Percentiles rank a stretch among this genome's conserved stretches.
These are phyloP conservation scores for Nelumbo lutea DNA, from an alignment of 164 flowering plant species.

Conservation along the genomic window DNA sequence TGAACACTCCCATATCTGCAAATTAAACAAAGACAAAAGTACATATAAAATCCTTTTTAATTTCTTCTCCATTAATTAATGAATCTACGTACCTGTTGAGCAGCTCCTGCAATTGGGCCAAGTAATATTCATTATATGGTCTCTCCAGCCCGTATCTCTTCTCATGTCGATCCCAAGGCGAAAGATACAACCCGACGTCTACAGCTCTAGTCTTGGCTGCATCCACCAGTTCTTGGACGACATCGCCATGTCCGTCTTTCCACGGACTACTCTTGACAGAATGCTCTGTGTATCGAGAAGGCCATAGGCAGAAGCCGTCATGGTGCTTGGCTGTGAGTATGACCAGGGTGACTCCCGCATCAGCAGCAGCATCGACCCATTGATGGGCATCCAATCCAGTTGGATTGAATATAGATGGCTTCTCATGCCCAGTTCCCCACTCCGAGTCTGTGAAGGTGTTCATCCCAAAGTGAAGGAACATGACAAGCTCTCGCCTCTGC, in stretches of 20 bases:
- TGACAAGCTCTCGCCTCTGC: conserved; percentile 80
- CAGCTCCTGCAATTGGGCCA: conserved; percentile 87
- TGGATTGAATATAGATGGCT: conserved; percentile 66
- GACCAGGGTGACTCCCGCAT: conserved; percentile 55
- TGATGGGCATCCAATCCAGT: conserved; percentile 53
- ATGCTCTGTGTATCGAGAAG: conserved; percentile 74
- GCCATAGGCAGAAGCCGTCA: conserved; percentile 96
- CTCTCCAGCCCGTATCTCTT: conserved; percentile 53
- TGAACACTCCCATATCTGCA: conserved; percentile 68
- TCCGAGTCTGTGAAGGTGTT: conserved; percentile 90
- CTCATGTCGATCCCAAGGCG: conserved; percentile 98
- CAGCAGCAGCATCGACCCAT: conserved; percentile 55
- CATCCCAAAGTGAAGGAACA: conserved; percentile 92
- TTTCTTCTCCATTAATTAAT: not conserved
- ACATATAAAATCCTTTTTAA: not conserved
- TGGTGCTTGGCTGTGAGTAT: conserved; percentile 94
- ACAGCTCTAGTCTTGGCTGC: conserved; percentile 54
- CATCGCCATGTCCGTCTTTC: conserved; percentile 77
- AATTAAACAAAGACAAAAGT: conserved; percentile 4
- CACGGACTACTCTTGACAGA: conserved; percentile 67
- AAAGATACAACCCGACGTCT: conserved; percentile 75
- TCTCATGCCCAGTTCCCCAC: conserved; percentile 87
- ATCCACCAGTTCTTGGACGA: conserved; percentile 52
- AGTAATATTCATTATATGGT: conserved; percentile 71
- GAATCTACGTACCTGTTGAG: conserved; percentile 39